phyloP scores from a whole-genome alignment of 2,329 filamentous ascomycete genomes.

The Penicillium brevicompactum region DNA sequence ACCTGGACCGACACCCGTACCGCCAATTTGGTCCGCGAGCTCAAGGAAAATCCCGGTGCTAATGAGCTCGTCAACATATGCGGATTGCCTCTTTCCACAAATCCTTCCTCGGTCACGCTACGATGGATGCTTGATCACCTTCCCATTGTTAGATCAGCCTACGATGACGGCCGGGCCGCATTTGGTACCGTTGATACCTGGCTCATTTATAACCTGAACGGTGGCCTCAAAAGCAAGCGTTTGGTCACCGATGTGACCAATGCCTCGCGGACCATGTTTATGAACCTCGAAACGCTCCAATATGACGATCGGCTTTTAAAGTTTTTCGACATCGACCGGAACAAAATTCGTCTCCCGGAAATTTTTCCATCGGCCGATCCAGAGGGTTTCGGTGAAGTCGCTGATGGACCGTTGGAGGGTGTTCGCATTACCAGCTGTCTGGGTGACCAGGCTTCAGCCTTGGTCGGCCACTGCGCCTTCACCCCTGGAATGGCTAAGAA shows the following conservation, averaged over 20 bases:
- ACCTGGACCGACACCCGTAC: slow-evolving; percentile 91
- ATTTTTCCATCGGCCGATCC: slow-evolving; percentile 80
- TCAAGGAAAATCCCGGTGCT: slow-evolving; percentile 68
- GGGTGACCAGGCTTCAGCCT: slow-evolving; percentile 82
- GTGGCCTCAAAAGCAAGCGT: slow-evolving; percentile 65
- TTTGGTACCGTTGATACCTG: slow-evolving; percentile 90
- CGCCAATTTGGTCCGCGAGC: slow-evolving; percentile 71
- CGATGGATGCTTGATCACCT: slow-evolving; percentile 78
- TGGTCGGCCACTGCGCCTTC: slow-evolving; percentile 86
- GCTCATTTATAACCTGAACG: slow-evolving; percentile 81
- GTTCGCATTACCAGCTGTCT: slow-evolving; percentile 79
- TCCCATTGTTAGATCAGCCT: slow-evolving; percentile 70
- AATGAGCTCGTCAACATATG: slow-evolving; percentile 71
- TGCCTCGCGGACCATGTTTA: slow-evolving; percentile 90
- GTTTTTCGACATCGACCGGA: slow-evolving; percentile 76
- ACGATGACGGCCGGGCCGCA: slow-evolving; percentile 72
- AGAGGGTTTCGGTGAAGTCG: slow-evolving; percentile 70
- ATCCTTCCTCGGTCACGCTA: slow-evolving; percentile 83
- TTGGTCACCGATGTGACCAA: slow-evolving; percentile 87
- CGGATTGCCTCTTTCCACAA: slow-evolving; percentile 83
- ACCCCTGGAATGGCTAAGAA: slow-evolving; percentile 82
- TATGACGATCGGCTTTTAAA: slow-evolving; percentile 76
- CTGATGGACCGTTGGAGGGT: slow-evolving; percentile 67
- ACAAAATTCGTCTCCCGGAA: slow-evolving; percentile 73
- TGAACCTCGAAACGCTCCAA: slow-evolving; percentile 78